Evolutionary conservation across 2,329 filamentous ascomycete genomes (phyloP).

Genomic region (Hymenoscyphus fructigenus): DNA sequence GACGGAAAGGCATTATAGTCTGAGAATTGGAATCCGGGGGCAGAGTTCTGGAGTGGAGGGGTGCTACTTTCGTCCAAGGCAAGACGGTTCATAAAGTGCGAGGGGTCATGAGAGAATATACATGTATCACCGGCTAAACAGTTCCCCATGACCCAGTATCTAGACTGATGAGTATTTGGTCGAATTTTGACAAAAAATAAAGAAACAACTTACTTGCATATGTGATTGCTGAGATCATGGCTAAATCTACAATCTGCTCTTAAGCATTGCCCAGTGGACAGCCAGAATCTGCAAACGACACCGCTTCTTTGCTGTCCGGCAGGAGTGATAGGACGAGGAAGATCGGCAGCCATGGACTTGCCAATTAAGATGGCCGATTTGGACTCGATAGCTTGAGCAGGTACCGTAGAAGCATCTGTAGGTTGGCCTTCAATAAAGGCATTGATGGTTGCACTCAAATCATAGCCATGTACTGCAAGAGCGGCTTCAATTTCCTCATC

Average conservation of each 20-base stretch:
- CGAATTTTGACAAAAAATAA: slow-evolving; percentile 8
- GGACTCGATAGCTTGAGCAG: slow-evolving; percentile 51
- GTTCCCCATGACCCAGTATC: slow-evolving; percentile 94
- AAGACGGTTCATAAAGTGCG: slow-evolving; percentile 79
- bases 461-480: slow-evolving; percentile 84
- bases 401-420: slow-evolving; percentile 47
- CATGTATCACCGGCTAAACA: slow-evolving; percentile 92
- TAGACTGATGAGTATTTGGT: slow-evolving; percentile 39
- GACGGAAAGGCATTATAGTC: slow-evolving; percentile 85
- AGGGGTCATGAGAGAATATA: slow-evolving; percentile 95
- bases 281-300: slow-evolving; percentile 95
- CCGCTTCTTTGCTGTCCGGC: slow-evolving; percentile 75
- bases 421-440: slow-evolving; percentile 77
- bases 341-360: slow-evolving; percentile 79
- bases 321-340: slow-evolving; percentile 72
- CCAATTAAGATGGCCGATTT: slow-evolving; percentile 75
- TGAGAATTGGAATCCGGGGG: slow-evolving; percentile 72
- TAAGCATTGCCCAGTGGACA: slow-evolving; percentile 93
- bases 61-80: slow-evolving; percentile 68
- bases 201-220: slow-evolving; percentile 80
- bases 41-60: slow-evolving; percentile 57
- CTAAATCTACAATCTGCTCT: slow-evolving; percentile 96
- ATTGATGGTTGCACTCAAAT: slow-evolving; percentile 87
- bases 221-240: slow-evolving; percentile 90
- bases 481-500: slow-evolving; percentile 96